These are phyloP conservation scores for Tulasnella sp. DNA, from an alignment of 768 basidiomycete species.

Conservation along the genomic window DNA sequence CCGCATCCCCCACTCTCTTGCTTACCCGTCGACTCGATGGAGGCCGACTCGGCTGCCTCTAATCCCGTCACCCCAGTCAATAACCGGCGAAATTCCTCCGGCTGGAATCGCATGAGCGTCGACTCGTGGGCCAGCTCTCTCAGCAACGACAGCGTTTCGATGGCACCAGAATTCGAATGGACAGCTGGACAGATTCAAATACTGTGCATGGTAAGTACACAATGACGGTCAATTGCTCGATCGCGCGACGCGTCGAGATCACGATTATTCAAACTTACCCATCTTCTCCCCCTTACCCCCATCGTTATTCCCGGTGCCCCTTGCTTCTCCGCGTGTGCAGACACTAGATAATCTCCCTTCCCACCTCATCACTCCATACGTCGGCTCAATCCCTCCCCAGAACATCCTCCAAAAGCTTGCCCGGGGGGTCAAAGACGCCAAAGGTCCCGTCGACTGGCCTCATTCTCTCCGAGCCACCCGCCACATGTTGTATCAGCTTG, in stretches of 20 bases:
- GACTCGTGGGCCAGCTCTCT: slow-evolving; percentile 11
- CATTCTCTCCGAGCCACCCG: slow-evolving; percentile 74
- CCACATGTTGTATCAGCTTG: slow-evolving; percentile 66
- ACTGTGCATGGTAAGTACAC: slow-evolving; percentile 4
- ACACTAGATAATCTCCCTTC: slow-evolving; percentile 73
- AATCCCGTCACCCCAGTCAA: slow-evolving; percentile 12
- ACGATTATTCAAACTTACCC: not conserved
- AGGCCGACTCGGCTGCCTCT: not conserved
- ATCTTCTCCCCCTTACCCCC: not conserved
- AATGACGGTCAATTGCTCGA: not conserved
- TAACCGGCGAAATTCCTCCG: not conserved
- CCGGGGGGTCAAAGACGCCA: slow-evolving; percentile 58
- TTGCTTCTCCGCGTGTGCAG: slow-evolving; percentile 27
- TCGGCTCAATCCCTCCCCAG: slow-evolving; percentile 68
- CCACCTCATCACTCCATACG: slow-evolving; percentile 78
- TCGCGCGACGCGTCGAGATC: not conserved
- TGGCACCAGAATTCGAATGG: slow-evolving; percentile 11
- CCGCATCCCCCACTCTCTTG: slow-evolving; percentile 13
- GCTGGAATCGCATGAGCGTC: not conserved
- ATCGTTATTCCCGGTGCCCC: slow-evolving; percentile 1
- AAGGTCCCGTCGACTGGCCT: slow-evolving; percentile 68
- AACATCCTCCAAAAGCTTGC: slow-evolving; percentile 83
- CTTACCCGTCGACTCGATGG: not conserved
- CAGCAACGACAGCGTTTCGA: slow-evolving; percentile 10
- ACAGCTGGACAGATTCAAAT: not conserved